Percentiles rank a stretch among this genome's conserved stretches.
These are phyloP conservation scores for Trametes hirsuta DNA, from an alignment of 1,284 basidiomycete species.

Conservation along the genomic window DNA sequence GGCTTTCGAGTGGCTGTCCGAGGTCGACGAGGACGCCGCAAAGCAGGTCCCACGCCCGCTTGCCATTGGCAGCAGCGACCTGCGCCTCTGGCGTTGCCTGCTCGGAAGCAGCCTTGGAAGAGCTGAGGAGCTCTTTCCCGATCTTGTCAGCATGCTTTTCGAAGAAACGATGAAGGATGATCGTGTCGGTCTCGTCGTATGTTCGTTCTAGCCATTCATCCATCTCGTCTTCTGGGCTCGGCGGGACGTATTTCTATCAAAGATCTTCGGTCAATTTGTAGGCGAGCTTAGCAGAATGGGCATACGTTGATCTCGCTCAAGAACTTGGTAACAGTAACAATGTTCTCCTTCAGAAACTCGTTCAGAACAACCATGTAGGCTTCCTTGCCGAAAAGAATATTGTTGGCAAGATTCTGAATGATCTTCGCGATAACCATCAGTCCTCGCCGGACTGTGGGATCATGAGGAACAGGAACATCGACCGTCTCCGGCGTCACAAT, in stretches of 20 bases:
- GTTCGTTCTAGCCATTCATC: conserved; percentile 76
- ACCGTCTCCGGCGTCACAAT: conserved; percentile 85
- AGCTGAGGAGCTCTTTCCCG: conserved; percentile 79
- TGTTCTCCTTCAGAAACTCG: conserved; percentile 76
- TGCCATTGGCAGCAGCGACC: conserved; percentile 61
- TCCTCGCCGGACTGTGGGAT: conserved; percentile 66
- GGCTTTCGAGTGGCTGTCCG: conserved; percentile 70
- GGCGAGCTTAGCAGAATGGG: conserved; percentile 6
- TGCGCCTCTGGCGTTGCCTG: conserved; percentile 44
- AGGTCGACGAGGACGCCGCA: conserved; percentile 79
- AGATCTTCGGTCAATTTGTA: not conserved
- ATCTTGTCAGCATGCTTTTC: conserved; percentile 84
- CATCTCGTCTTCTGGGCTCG: conserved; percentile 54
- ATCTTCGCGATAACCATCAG: conserved; percentile 89
- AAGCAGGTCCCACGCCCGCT: conserved; percentile 76
- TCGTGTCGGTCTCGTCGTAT: conserved; percentile 80
- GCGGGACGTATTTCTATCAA: conserved; percentile 56
- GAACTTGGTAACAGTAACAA: conserved; percentile 81
- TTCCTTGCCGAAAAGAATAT: conserved; percentile 90
- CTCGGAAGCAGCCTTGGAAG: conserved; percentile 64
- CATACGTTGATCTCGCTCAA: conserved; percentile 80
- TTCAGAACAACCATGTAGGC: conserved; percentile 84
- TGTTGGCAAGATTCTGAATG: conserved; percentile 91
- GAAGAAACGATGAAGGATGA: conserved; percentile 83
- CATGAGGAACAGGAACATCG: conserved; percentile 79